These are phyloP conservation scores for Colletotrichum sp. DNA, from an alignment of 2,329 filamentous ascomycete genomes.

Conservation along the genomic window DNA sequence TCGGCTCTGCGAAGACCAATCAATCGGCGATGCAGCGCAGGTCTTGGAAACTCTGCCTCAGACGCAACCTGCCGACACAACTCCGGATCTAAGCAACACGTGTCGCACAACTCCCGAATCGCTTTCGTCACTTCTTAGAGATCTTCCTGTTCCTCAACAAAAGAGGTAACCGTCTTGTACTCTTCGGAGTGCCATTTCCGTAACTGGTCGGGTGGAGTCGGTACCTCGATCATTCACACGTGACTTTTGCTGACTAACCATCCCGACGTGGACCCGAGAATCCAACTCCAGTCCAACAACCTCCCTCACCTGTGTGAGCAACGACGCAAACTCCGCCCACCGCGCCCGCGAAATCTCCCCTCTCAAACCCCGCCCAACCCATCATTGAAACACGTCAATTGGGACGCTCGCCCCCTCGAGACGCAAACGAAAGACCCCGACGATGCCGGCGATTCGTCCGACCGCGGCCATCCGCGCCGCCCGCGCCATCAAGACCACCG, in stretches of 20 bases:
- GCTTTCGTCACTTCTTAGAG: neutral
- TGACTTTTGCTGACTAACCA: slow-evolving; percentile 5
- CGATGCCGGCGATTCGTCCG: slow-evolving; percentile 24
- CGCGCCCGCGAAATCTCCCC: neutral
- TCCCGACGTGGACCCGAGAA: slow-evolving; percentile 15
- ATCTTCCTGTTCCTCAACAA: neutral
- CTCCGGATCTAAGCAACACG: neutral
- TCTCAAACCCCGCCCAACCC: neutral
- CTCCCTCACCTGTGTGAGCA: slow-evolving; percentile 8
- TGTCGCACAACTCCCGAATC: neutral
- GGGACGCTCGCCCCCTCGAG: neutral
- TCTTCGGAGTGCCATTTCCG: neutral
- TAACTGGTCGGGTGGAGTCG: slow-evolving; percentile 12
- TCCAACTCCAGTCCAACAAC: slow-evolving; percentile 22
- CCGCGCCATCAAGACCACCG: slow-evolving; percentile 38
- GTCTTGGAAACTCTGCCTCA: neutral
- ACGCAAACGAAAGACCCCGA: neutral
- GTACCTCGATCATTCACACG: neutral
- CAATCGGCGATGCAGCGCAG: neutral
- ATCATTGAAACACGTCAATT: slow-evolving; percentile 2
- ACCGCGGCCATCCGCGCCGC: slow-evolving; percentile 24
- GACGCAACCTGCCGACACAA: neutral
- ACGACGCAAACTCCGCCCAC: slow-evolving; percentile 16
- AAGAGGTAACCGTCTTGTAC: neutral
- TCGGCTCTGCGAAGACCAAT: neutral